Conservation (phyloP, 1,139 yeast species). For the Geotrichum carabidarum region DNA sequence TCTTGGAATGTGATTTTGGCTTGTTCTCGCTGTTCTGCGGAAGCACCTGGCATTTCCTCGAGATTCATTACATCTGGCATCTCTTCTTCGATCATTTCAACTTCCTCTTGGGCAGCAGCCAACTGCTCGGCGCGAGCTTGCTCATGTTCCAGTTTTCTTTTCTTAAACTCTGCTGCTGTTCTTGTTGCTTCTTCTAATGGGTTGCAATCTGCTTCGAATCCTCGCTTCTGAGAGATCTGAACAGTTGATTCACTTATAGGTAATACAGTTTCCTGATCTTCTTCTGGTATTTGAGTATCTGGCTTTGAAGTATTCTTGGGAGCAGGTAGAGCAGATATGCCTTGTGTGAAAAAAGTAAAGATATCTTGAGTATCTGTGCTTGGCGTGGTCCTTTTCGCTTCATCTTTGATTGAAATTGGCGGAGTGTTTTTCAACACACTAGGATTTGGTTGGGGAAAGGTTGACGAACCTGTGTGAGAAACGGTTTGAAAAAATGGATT, state of each 20-base stretch:
- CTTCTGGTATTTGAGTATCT: no score
- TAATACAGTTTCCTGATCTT: no score
- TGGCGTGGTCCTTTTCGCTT: background rate
- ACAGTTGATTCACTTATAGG: no score
- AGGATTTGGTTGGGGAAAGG: no score
- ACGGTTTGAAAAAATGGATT: constrained; percentile 1
- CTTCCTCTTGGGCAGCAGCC: background rate
- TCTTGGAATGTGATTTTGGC: constrained; percentile 11
- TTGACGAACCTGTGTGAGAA: background rate
- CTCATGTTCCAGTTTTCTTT: constrained; percentile 2
- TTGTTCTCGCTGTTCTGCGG: background rate
- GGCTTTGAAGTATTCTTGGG: background rate
- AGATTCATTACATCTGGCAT: background rate
- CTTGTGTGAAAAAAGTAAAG: constrained; percentile 9
- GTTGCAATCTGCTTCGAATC: background rate
- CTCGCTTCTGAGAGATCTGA: no score
- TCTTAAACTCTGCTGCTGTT: constrained; percentile 9
- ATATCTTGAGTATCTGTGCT: constrained; percentile 1
- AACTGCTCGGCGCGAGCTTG: background rate
- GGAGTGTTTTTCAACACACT: no score
- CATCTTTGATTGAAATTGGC: no score
- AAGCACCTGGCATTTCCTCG: background rate
- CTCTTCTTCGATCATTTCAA: background rate
- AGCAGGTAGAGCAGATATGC: background rate
- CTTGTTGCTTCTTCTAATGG: constrained; percentile 9